Base-by-base conservation (phyloP, 2,329 filamentous ascomycete species). In the Fusarium nanum region DNA sequence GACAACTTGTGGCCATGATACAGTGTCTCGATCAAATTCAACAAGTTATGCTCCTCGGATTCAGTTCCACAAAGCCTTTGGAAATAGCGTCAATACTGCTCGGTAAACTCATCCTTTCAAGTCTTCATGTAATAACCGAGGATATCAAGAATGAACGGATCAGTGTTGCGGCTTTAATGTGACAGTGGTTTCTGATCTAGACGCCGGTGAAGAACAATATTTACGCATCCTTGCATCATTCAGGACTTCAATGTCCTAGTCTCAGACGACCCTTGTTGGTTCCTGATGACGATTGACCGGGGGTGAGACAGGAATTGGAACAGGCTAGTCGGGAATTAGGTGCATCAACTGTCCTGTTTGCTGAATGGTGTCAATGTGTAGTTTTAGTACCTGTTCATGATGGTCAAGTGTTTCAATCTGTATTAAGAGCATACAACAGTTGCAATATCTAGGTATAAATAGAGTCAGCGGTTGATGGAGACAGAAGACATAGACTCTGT, bases 211-310 rank as follows among this genome's bases (percentile, higher is more conserved):
- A 62, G 58, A 67, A 59, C 37, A 60, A 56, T 34, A 25, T 70
- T 67, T 58, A 42, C 41, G 32, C 40, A 40, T 48, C 56, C 67
- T 45, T 64, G 55, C 52, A 65, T 70, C 50, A 62, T 48, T 30
- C 54, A 65, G 68, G 68, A 71, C 54, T 68, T 71, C 64, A 68
- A 71, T 71, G 58, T 71, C 68, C 68, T 71, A 71, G 68, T 53
- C 48, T 27, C 41, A 65, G 48, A 52, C n/a, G 28, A 61, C 52
- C 68, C 67, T 60, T 70, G 67, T 60, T 60, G 59, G 59, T 68
- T 68, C 60, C 68, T 65, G 68, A 34, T 41, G 25, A 65, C 23
- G 64, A 40, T 40, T 30, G 60, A 44, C 52, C 44, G 53, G 59
- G 68, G 46, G 45, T 44, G 37, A 50, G 52, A 45, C 48, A 45